Base-by-base conservation (phyloP, 1,284 basidiomycete genomes). In the Irpex lacteus region DNA sequence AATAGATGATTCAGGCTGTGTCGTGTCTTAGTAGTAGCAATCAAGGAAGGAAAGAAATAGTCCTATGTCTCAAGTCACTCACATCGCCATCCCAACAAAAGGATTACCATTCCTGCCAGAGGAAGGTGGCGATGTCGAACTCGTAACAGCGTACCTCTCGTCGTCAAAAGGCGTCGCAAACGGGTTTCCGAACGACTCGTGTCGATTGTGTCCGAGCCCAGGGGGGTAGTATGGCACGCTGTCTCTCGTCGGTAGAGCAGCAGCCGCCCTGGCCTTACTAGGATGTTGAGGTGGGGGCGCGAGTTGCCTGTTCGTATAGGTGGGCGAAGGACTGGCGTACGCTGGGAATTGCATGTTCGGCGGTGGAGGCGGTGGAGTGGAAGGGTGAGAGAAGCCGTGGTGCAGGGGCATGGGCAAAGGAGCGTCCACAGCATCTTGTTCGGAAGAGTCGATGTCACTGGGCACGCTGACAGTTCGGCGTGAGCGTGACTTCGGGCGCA, bases 111-210 rank as follows among this genome's bases (percentile, higher is more conserved):
- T 52, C 64, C 65, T 68, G 56, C 62, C 70, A 66, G 67, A 63
- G 65, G 65, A 66, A 37, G 61, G 40, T 15, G 40, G 40, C 40
- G 59, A 61, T 53, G 63, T 52, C 19, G n/a, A 18, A 19, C 58
- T 61, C 60, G 32, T 34, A 52, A 66, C 70, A 50, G 66, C 62
- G 64, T 74, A 54, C 70, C 89, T 85, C 50, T 52, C 50, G 71
- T 91, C 90, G 73, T 92, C 91, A 76, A 92, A 92, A 9, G 91
- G 90, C 63, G 90, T 91, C 63, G 83, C 81, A 71, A 92, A 92
- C 56, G 90, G 90, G 71, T 87, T 75, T 57, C 78, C 72, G 69
- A 65, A 71, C 62, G 57, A 34, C 47, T 38, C 59, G 66, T 61
- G 60, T 69, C 60, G 65, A 70, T 57, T 66, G 72, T 55, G 70